Evolutionary conservation across 495 filamentous ascomycete species (phyloP).

Genomic region (Articulospora tetracladia): DNA sequence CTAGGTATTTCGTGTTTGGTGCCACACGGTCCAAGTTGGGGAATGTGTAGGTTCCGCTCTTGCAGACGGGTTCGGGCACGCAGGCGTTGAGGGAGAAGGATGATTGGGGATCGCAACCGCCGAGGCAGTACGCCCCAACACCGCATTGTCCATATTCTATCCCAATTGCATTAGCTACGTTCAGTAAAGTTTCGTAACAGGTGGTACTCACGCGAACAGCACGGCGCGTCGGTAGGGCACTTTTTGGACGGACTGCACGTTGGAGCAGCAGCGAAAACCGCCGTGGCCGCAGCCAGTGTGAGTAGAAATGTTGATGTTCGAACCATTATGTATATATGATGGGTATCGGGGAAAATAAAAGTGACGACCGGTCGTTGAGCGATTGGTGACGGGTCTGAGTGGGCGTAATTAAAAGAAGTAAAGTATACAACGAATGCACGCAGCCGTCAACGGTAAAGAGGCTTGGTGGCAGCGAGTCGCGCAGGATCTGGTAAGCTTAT

Average conservation of each 20-base stretch:
- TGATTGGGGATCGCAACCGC: slow-evolving; percentile 84
- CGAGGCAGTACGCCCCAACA: slow-evolving; percentile 91
- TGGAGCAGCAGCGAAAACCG: slow-evolving; percentile 26
- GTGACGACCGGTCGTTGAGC: neutral
- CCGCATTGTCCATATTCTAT: slow-evolving; percentile 91
- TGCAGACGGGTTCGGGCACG: slow-evolving; percentile 78
- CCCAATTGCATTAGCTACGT: slow-evolving; percentile 17
- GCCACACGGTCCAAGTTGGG: slow-evolving; percentile 62
- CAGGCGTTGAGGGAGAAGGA: slow-evolving; percentile 82
- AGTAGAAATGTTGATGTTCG: slow-evolving; percentile 21
- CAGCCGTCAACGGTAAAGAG: too few species aligned
- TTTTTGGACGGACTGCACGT: slow-evolving; percentile 54
- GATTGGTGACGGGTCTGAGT: neutral
- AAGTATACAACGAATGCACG: too few species aligned
- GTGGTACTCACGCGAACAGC: slow-evolving; percentile 81
- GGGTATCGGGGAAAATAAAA: neutral
- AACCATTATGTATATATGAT: slow-evolving; percentile 23
- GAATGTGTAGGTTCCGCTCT: slow-evolving; percentile 68
- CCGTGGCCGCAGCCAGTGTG: slow-evolving; percentile 27
- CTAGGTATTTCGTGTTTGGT: slow-evolving; percentile 76
- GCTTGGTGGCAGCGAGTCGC: too few species aligned
- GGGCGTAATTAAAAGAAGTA: neutral
- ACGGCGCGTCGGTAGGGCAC: slow-evolving; percentile 75
- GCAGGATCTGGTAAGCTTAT: too few species aligned
- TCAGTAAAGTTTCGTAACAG: slow-evolving; percentile 18